These are phyloP conservation scores for Brasilioporus rufonigricans DNA, from an alignment of 768 basidiomycete genomes.

Conservation along the genomic window DNA sequence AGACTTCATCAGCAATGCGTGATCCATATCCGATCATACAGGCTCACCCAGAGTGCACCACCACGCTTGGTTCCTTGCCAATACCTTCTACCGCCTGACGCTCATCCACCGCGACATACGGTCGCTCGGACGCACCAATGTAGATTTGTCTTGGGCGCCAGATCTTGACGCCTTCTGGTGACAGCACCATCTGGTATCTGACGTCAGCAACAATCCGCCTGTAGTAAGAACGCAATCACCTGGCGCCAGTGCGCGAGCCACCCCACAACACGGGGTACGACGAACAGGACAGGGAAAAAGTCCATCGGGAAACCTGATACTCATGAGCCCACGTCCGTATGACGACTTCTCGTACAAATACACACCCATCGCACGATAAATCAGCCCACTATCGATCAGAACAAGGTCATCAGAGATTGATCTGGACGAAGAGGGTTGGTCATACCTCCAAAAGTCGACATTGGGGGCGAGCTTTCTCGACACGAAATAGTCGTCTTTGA, in stretches of 20 bases:
- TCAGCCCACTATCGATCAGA: constrained; percentile 58
- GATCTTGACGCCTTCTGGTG: constrained; percentile 87
- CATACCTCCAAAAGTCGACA: constrained; percentile 79
- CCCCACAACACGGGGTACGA: constrained; percentile 87
- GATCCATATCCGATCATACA: background rate
- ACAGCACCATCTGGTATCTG: constrained; percentile 82
- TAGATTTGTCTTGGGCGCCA: constrained; percentile 90
- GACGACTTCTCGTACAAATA: background rate
- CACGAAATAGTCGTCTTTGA: constrained; percentile 89
- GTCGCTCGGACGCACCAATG: constrained; percentile 69
- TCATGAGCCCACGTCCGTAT: constrained; percentile 1
- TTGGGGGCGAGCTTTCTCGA: constrained; percentile 82
- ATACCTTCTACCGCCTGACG: constrained; percentile 53
- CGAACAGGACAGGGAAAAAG: constrained; percentile 93
- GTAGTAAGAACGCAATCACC: constrained; percentile 36
- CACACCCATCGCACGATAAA: constrained; percentile 90
- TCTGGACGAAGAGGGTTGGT: background rate
- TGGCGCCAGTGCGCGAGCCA: constrained; percentile 94
- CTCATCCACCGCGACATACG: constrained; percentile 66
- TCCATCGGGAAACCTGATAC: constrained; percentile 81
- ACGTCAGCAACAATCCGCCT: background rate
- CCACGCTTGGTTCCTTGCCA: constrained; percentile 57
- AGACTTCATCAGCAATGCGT: background rate
- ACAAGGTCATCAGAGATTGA: background rate
- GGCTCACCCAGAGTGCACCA: constrained; percentile 76